These are phyloP conservation scores for Coemansia sp. DNA, from an alignment of 192 early-diverging fungal species.

Conservation along the genomic window DNA sequence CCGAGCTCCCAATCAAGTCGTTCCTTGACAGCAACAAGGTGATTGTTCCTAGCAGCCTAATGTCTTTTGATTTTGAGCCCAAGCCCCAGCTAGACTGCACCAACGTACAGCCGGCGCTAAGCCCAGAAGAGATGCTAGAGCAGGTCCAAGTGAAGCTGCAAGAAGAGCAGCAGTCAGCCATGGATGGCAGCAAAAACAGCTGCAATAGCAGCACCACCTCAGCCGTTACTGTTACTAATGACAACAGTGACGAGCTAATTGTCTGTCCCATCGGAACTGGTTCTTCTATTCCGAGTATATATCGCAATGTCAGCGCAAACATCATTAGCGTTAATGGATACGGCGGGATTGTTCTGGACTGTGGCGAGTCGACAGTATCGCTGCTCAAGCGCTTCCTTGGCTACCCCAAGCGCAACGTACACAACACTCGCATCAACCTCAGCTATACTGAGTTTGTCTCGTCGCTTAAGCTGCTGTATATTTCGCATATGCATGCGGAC, in stretches of 20 bases:
- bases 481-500: conserved; percentile 97
- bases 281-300: conserved; percentile 81
- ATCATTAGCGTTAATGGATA: conserved; percentile 62
- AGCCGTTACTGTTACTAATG: background rate
- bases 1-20: conserved; percentile 31
- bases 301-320: conserved; percentile 90
- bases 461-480: conserved; percentile 69
- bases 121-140: conserved; percentile 28
- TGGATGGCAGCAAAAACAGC: background rate
- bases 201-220: too few species aligned
- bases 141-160: background rate
- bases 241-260: conserved; percentile 14
- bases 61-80: conserved; percentile 63
- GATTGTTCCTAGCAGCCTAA: conserved; percentile 32
- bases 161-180: background rate
- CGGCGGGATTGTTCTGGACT: conserved; percentile 78
- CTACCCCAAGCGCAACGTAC: conserved; percentile 31
- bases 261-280: conserved; percentile 86
- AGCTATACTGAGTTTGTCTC: conserved; percentile 54
- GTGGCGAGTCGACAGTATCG: conserved; percentile 85
- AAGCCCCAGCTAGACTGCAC: conserved; percentile 53
- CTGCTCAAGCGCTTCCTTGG: conserved; percentile 78
- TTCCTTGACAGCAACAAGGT: conserved; percentile 17
- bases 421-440: conserved; percentile 41
- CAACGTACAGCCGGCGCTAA: conserved; percentile 18